Base-by-base conservation (phyloP, 2,329 filamentous ascomycete genomes). In the Diaporthe amygdali region DNA sequence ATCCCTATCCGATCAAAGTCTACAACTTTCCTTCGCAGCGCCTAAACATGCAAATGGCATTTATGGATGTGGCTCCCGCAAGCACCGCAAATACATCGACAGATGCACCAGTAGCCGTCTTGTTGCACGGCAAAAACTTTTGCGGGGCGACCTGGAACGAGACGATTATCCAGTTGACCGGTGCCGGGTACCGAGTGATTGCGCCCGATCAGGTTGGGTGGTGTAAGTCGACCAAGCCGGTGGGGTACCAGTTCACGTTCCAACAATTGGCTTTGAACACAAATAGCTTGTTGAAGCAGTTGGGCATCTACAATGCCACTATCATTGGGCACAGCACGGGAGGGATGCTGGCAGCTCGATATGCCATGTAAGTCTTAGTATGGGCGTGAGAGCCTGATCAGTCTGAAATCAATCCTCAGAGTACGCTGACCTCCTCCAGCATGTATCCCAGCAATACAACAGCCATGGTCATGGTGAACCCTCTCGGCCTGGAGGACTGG, bases 51-150 rank as follows among this genome's bases (percentile, higher is more conserved):
- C 81, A 86, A 51, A 89, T 89, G 87, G 86, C 86, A 20, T 89
- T 87, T 74, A 88, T 89, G 85, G 87, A 89, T 72, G 75, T 89
- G 30, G 64, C 77, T 15, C 84, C 85, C 9, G 77, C 75, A 34
- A 72, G 80, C 56, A 82, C 80, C 70, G 20, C 44, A 37, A 49
- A 20, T 44, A 49, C 30, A 10, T 25, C 59, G 14, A 10, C 44
- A 17, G 81, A 79, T 51, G 14, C 59, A 4, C 59, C 84, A 82
- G 74, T 85, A 0, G 84, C 83, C 32, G 78, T 88, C 10, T 81
- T 89, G 41, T 77, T 89, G 20, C 87, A 89, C 75, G 87, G 87
- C 74, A 88, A 87, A 78, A 89, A 88, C 78, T 89, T 89, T 74
- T 89, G 87, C 76, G 84, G 82, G 44, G 80, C 85, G 27, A 89